These are phyloP conservation scores for Oryza glumipatula DNA, from an alignment of 176 grass and related monocot genomes.

Conservation along the genomic window DNA sequence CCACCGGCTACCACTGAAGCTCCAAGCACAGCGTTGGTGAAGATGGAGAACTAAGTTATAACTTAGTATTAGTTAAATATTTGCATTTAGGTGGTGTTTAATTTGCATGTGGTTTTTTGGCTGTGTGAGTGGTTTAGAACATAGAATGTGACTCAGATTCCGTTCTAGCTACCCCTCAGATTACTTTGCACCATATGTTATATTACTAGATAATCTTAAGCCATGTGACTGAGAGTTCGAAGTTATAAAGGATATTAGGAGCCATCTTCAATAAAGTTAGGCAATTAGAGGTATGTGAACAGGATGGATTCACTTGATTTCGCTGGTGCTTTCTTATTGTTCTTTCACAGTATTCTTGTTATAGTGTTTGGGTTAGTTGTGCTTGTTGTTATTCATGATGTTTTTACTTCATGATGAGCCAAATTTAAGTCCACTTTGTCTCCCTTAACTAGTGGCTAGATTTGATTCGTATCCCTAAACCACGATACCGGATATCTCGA, in stretches of 20 bases:
- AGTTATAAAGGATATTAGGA: background rate
- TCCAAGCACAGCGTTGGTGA: conserved; percentile 38
- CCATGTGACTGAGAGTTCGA: conserved; percentile 9
- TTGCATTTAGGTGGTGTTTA: background rate
- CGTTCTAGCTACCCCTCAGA: background rate
- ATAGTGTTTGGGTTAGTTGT: background rate
- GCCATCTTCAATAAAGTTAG: conserved; percentile 14
- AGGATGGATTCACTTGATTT: background rate
- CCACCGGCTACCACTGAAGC: conserved; percentile 32
- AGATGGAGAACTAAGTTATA: conserved; percentile 49
- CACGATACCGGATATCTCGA: too few species aligned
- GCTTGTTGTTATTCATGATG: background rate
- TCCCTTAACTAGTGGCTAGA: too few species aligned
- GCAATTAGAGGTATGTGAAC: background rate
- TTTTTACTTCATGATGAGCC: background rate
- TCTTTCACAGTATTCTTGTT: conserved; percentile 5
- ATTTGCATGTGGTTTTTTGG: conserved; percentile 15
- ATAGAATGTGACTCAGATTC: conserved; percentile 4
- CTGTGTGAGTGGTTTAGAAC: conserved; percentile 3
- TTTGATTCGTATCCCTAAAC: too few species aligned
- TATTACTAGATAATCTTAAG: background rate
- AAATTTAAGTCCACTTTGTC: background rate
- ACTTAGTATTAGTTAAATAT: background rate
- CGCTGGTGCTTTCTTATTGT: background rate
- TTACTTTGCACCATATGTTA: conserved; percentile 13